Percentiles rank a stretch among this genome's conserved stretches.
These are phyloP conservation scores for Hypholoma sublateritium DNA, from an alignment of 768 basidiomycete species.

Conservation along the genomic window DNA sequence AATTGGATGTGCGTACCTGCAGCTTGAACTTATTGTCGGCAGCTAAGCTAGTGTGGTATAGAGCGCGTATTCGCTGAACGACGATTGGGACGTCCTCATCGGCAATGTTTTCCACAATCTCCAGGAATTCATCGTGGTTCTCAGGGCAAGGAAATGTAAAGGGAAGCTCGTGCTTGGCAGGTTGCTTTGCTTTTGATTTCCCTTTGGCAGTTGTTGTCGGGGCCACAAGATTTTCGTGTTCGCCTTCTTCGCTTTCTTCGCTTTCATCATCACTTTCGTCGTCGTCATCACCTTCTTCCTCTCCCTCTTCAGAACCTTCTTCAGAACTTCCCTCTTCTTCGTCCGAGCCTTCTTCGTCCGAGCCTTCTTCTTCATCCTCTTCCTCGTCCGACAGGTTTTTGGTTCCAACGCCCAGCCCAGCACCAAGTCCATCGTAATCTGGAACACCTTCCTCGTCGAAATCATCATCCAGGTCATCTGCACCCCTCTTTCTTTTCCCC, in stretches of 20 bases:
- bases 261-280: constrained; percentile 33
- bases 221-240: constrained; percentile 42
- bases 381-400: constrained; percentile 32
- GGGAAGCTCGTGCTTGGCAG: constrained; percentile 64
- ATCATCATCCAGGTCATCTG: constrained; percentile 93
- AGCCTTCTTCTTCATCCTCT: constrained; percentile 32
- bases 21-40: constrained; percentile 91
- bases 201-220: constrained; percentile 27
- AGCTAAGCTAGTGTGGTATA: constrained; percentile 91
- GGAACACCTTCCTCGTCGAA: constrained; percentile 45
- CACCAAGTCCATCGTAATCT: constrained; percentile 40
- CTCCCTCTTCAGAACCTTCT: constrained; percentile 27
- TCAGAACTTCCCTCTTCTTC: constrained; percentile 33
- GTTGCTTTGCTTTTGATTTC: constrained; percentile 32
- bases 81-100: constrained; percentile 78
- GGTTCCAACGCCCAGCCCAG: constrained; percentile 37
- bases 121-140: constrained; percentile 87
- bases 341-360: constrained; percentile 33
- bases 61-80: constrained; percentile 83
- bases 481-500: constrained; percentile 59
- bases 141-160: constrained; percentile 91
- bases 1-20: constrained; percentile 54
- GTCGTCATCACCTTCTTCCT: constrained; percentile 40
- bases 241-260: constrained; percentile 39
- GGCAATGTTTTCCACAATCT: constrained; percentile 68